Base-by-base conservation (phyloP, 2,329 filamentous ascomycete genomes). In the Fulvia fulva region DNA sequence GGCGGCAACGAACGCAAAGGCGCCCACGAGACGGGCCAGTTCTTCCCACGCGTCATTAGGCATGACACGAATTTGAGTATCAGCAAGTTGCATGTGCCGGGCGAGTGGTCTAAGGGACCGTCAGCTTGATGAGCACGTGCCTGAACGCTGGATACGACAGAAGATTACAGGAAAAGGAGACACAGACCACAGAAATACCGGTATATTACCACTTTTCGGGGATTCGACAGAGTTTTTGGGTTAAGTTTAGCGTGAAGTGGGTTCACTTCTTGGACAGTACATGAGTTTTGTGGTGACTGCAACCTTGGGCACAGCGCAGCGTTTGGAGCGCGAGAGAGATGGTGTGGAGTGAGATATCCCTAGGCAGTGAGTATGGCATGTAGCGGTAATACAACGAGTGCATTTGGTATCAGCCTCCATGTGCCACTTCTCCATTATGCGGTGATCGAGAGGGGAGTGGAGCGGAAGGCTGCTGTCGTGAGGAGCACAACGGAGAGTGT, bases 81-180 rank as follows among this genome's bases (percentile, higher is more conserved):
- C 46, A 85, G 84, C 55, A 81, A 87, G 67, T 73, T 90, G 52
- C 86, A 88, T 68, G 81, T 91, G 19, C 88, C 88, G 3, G 88
- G 88, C 11, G 80, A 87, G 64, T 91, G 68, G 46, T 66, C 66
- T 52, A 57, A 56, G 46, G 32, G 26, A 26, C n/a, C 32, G 8
- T 32, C 19, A 50, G 26, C 44, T 26, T 26, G 3, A 47, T n/a
- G 37, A 41, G 37, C 37, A 19, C 37, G 19, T 41, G 37, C 14
- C 4, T 41, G 37, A 41, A 11, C 7, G 14, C 8, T 41, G 37
- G 8, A 41, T 41, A 41, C 37, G 37, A 19, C 9, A n/a, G n/a
- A 41, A 19, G 19, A 1, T n/a, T n/a, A 41, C 37, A 41, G 37
- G 8, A 2, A 41, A n/a, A 8, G 37, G 37, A 41, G 37, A 41